Evolutionary conservation across 768 basidiomycete species (phyloP).

Genomic region (Podaxis sp.): DNA sequence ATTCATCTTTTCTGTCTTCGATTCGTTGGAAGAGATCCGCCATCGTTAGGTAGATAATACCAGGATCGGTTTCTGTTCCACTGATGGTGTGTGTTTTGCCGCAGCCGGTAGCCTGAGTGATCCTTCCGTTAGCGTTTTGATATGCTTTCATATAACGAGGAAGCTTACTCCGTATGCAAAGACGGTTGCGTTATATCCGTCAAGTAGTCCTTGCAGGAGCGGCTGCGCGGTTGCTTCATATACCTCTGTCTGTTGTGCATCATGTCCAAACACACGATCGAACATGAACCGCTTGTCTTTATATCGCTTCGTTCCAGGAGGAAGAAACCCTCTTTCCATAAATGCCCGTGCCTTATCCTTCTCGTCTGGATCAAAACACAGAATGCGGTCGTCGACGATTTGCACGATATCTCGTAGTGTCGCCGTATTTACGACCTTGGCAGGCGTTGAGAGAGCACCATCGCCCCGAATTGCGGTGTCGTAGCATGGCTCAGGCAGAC

Average conservation of each 20-base stretch:
- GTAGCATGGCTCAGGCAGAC: slow-evolving; percentile 74
- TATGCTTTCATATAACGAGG: slow-evolving; percentile 11
- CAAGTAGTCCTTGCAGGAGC: slow-evolving; percentile 78
- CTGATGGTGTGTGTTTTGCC: slow-evolving; percentile 99
- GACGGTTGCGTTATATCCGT: slow-evolving; percentile 96
- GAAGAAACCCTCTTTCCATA: slow-evolving; percentile 80
- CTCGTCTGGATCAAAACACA: slow-evolving; percentile 96
- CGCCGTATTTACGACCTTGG: slow-evolving; percentile 52
- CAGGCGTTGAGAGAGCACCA: slow-evolving; percentile 76
- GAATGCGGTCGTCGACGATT: slow-evolving; percentile 90
- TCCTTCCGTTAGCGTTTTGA: not conserved
- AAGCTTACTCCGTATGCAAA: slow-evolving; percentile 94
- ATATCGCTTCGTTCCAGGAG: slow-evolving; percentile 88
- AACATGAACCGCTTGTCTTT: slow-evolving; percentile 98
- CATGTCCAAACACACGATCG: slow-evolving; percentile 86
- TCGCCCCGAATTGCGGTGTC: slow-evolving; percentile 79
- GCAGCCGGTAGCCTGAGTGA: slow-evolving; percentile 93
- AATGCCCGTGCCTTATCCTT: slow-evolving; percentile 79
- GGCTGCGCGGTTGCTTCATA: slow-evolving; percentile 87
- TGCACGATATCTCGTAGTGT: slow-evolving; percentile 78
- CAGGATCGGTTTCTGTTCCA: slow-evolving; percentile 83
- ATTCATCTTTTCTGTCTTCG: slow-evolving; percentile 81
- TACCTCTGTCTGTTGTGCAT: slow-evolving; percentile 81
- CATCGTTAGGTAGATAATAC: slow-evolving; percentile 97
- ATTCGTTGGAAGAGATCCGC: slow-evolving; percentile 94